Evolutionary conservation across 2,329 filamentous ascomycete genomes (phyloP).

Genomic region (Clarireedia homoeocarpa): DNA sequence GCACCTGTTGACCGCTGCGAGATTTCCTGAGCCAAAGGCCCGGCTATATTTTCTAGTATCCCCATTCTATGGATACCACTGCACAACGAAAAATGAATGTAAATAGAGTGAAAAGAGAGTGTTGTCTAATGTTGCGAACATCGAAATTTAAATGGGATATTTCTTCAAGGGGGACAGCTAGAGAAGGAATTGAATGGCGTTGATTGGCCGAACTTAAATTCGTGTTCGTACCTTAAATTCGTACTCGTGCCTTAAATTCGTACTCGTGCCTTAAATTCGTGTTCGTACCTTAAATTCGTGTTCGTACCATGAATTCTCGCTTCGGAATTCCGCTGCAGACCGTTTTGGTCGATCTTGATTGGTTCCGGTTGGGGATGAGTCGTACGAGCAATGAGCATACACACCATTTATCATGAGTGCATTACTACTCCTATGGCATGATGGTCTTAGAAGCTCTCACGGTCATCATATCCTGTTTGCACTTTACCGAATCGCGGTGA

Average conservation of each 20-base stretch:
- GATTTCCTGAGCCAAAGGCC: constrained; percentile 23
- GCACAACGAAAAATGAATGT: background rate
- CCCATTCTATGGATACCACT: constrained; percentile 19
- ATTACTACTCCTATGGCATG: background rate
- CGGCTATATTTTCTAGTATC: constrained; percentile 24
- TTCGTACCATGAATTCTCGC: background rate
- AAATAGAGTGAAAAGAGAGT: background rate
- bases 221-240: constrained; percentile 5
- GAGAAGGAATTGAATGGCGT: background rate
- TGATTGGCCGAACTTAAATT: constrained; percentile 1
- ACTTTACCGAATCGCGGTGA: too few relatives aligned
- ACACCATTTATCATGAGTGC: background rate
- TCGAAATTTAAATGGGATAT: constrained; percentile 8
- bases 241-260: background rate
- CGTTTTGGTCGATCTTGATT: background rate
- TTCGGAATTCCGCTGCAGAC: background rate
- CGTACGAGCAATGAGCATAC: constrained; percentile 1
- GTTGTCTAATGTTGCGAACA: background rate
- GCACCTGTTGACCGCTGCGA: constrained; percentile 23
- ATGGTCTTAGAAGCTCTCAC: background rate
- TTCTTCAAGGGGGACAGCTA: constrained; percentile 5
- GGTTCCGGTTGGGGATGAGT: background rate
- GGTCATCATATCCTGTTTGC: background rate
- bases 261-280: background rate
- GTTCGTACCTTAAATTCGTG: constrained; percentile 2